Percentiles rank a stretch among this genome's conserved stretches.
These are phyloP conservation scores for Jasminum sambac DNA, from an alignment of 257 asterid species.

Conservation along the genomic window DNA sequence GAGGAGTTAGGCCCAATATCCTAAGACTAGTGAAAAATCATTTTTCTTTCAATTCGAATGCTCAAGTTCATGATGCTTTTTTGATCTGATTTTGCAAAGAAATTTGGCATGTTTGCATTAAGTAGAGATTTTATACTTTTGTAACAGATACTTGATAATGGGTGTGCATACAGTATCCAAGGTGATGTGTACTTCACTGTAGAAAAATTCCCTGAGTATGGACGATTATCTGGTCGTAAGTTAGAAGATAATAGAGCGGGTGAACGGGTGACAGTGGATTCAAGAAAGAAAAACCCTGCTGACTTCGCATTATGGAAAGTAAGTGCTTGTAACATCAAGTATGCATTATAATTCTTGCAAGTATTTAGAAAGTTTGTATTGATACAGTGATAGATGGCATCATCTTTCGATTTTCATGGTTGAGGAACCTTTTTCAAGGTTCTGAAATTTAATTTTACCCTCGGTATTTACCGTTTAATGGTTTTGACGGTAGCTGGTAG, in stretches of 20 bases:
- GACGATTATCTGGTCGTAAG: slow-evolving; percentile 85
- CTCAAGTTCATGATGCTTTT: slow-evolving; percentile 10
- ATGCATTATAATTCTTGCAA: not conserved
- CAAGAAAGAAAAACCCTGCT: slow-evolving; percentile 90
- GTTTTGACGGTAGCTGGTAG: not conserved
- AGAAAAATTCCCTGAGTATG: slow-evolving; percentile 82
- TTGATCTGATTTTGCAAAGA: not conserved
- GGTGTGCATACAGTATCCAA: slow-evolving; percentile 64
- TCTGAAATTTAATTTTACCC: not conserved
- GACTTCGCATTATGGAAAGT: slow-evolving; percentile 99
- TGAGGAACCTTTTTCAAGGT: too few species aligned
- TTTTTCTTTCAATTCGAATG: slow-evolving; percentile 4
- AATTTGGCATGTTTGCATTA: not conserved
- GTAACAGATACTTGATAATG: slow-evolving; percentile 73
- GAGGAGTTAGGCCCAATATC: too few species aligned
- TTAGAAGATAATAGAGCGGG: slow-evolving; percentile 96
- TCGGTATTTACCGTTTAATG: slow-evolving; percentile 1
- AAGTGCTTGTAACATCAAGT: slow-evolving; percentile 30
- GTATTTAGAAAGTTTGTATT: not conserved
- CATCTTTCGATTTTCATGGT: too few species aligned
- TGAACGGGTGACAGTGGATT: slow-evolving; percentile 86
- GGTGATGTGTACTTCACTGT: slow-evolving; percentile 97
- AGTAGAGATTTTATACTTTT: slow-evolving; percentile 24
- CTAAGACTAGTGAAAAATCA: not conserved
- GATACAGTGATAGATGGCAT: not conserved